Percentiles rank a stretch among this genome's conserved stretches.
Evolutionary conservation across 176 grass and related monocot species (phyloP).

Genomic region (Triticum turgidum): DNA sequence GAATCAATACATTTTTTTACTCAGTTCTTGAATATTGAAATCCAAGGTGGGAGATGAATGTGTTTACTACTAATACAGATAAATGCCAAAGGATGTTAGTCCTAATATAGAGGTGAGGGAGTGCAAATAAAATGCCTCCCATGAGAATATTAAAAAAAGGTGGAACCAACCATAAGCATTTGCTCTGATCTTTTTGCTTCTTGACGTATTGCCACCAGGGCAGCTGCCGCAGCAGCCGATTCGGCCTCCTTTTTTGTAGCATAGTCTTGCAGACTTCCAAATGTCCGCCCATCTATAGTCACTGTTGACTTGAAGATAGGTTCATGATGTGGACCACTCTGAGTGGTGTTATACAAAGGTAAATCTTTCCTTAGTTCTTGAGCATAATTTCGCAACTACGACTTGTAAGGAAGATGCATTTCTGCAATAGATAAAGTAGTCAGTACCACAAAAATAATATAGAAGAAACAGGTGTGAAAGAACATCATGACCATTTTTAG

Average conservation of each 20-base stretch:
- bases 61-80: background rate
- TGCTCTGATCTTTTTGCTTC: constrained; percentile 41
- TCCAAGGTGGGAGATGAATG: background rate
- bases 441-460: background rate
- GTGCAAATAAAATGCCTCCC: constrained; percentile 12
- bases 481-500: background rate
- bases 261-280: constrained; percentile 50
- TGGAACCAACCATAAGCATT: constrained; percentile 32
- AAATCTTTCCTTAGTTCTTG: constrained; percentile 46
- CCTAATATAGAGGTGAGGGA: background rate
- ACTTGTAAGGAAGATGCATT: constrained; percentile 47
- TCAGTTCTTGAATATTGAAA: constrained; percentile 1
- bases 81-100: background rate
- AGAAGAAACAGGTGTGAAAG: background rate
- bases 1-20: background rate
- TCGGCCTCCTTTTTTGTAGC: constrained; percentile 65
- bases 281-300: constrained; percentile 50
- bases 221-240: constrained; percentile 51
- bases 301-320: constrained; percentile 59
- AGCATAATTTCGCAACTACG: constrained; percentile 56
- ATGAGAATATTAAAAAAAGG: background rate
- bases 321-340: constrained; percentile 30
- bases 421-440: constrained; percentile 24
- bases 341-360: constrained; percentile 45
- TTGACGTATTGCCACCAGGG: constrained; percentile 54